A percentile compares a stretch with the other conserved stretches of the same genome.
phyloP scores from a whole-genome alignment of 148 eudicot species.

The Pouteria glomerata region DNA sequence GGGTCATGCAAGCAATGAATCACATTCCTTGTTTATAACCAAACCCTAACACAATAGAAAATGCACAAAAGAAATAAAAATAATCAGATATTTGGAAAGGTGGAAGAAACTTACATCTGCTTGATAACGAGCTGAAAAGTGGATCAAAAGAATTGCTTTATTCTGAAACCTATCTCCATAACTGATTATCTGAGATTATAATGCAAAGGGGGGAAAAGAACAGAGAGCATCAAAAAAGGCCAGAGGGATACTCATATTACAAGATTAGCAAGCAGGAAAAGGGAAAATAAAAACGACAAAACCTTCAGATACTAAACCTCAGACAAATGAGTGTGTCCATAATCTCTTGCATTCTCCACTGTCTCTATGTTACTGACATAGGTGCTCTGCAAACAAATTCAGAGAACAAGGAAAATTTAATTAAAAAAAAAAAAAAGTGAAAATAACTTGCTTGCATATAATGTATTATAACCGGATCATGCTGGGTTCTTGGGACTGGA shows the following conservation, averaged over 20 bases:
- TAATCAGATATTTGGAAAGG: neutral
- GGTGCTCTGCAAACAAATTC: slow-evolving; percentile 51
- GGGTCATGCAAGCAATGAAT: neutral
- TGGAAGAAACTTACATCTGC: slow-evolving; percentile 60
- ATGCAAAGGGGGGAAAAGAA: neutral
- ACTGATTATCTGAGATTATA: slow-evolving; percentile 46
- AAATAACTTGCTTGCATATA: no score
- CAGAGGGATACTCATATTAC: neutral
- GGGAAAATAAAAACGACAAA: slow-evolving; percentile 2
- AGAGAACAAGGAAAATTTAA: slow-evolving; percentile 6
- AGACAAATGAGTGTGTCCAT: slow-evolving; percentile 82
- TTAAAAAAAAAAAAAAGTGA: no score
- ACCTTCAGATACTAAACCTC: slow-evolving; percentile 44
- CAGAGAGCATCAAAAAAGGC: neutral
- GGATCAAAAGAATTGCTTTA: slow-evolving; percentile 90
- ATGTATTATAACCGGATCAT: neutral
- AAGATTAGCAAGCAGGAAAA: neutral
- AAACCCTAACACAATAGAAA: neutral
- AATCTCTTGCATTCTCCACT: slow-evolving; percentile 81
- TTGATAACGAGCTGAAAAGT: slow-evolving; percentile 87
- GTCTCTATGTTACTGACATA: slow-evolving; percentile 50
- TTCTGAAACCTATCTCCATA: slow-evolving; percentile 65
- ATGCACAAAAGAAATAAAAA: neutral
- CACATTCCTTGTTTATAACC: neutral
- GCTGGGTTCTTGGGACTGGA: neutral